Evolutionary conservation across 1,284 basidiomycete species (phyloP).

Genomic region (Irpex sp.): DNA sequence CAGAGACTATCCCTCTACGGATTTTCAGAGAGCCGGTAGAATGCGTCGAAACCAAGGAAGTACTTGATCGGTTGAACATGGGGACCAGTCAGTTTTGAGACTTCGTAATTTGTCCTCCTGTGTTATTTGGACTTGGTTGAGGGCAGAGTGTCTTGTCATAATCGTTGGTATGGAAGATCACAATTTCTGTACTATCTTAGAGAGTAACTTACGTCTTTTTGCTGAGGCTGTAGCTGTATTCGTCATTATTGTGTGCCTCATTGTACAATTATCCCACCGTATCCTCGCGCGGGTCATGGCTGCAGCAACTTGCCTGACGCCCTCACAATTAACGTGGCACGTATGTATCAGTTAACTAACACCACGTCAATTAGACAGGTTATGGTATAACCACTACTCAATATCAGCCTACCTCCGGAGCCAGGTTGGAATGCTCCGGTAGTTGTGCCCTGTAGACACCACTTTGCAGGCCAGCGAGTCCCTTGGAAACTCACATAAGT

Average conservation of each 20-base stretch:
- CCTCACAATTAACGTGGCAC: not conserved
- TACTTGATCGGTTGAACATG: slow-evolving; percentile 21
- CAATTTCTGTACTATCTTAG: not conserved
- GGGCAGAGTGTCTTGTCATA: not conserved
- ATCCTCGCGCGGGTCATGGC: not conserved
- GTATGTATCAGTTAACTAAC: too few species aligned
- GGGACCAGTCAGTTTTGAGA: not conserved
- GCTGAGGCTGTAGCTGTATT: not conserved
- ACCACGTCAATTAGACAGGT: too few species aligned
- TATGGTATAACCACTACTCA: too few species aligned
- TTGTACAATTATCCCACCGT: not conserved
- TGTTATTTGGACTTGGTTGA: not conserved
- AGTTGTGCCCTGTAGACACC: too few species aligned
- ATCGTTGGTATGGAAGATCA: not conserved
- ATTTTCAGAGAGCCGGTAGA: slow-evolving; percentile 62
- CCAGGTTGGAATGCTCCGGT: too few species aligned
- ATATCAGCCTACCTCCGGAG: too few species aligned
- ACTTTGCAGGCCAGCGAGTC: too few species aligned
- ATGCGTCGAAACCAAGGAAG: slow-evolving; percentile 48
- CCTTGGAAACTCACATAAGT: too few species aligned
- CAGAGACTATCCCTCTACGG: slow-evolving; percentile 48
- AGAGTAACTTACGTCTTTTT: not conserved
- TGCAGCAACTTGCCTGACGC: not conserved
- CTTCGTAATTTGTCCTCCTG: not conserved
- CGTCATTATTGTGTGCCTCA: not conserved